These are phyloP conservation scores for Actinidia polygama DNA, from an alignment of 179 eudicot species.

Conservation along the genomic window DNA sequence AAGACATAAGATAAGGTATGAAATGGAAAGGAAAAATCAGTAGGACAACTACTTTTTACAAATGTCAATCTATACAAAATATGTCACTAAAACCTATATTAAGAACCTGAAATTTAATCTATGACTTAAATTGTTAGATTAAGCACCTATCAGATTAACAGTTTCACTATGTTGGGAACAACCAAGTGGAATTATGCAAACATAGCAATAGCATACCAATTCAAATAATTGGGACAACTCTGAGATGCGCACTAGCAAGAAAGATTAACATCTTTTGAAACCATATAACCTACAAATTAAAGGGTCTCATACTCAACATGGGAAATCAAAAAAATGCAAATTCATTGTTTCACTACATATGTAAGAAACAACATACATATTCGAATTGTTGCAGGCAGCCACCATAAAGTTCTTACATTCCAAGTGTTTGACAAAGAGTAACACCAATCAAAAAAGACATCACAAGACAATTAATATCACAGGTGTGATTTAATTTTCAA, in stretches of 20 bases:
- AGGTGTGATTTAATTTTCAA: neutral
- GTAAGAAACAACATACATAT: neutral
- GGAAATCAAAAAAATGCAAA: neutral
- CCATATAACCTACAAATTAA: neutral
- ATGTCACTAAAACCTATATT: neutral
- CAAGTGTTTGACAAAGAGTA: neutral
- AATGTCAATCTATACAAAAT: neutral
- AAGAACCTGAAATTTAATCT: neutral
- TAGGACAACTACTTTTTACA: neutral
- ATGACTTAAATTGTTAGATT: neutral
- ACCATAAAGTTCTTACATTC: neutral
- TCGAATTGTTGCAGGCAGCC: neutral
- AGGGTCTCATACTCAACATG: neutral
- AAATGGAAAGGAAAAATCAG: constrained; percentile 1
- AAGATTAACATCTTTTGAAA: neutral
- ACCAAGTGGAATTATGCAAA: constrained; percentile 10
- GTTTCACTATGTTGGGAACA: neutral
- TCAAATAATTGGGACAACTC: neutral
- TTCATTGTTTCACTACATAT: neutral
- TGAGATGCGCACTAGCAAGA: constrained; percentile 4
- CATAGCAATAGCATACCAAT: neutral
- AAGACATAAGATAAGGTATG: constrained; percentile 1
- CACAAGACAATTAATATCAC: neutral
- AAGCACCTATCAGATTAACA: neutral
- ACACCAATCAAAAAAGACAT: constrained; percentile 5